Evolutionary conservation across 1,284 basidiomycete genomes (phyloP).

Genomic region (Psilocybe mexicana): DNA sequence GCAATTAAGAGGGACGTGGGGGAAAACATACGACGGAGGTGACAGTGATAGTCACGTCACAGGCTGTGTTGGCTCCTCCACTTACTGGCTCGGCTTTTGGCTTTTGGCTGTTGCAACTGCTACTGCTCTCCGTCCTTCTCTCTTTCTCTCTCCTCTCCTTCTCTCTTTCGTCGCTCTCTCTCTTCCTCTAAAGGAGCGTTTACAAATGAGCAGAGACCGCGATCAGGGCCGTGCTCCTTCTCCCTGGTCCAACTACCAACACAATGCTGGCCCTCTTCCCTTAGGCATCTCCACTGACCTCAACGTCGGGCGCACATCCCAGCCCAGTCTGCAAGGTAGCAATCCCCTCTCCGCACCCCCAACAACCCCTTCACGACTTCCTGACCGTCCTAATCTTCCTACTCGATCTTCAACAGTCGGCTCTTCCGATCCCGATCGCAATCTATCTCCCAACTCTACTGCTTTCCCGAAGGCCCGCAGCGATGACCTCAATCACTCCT

Average conservation of each 20-base stretch:
- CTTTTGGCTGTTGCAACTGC: no score
- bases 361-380: slow-evolving; percentile 35
- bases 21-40: background rate
- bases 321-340: slow-evolving; percentile 19
- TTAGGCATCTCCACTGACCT: slow-evolving; percentile 26
- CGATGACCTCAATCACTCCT: slow-evolving; percentile 67
- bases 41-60: background rate
- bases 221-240: slow-evolving; percentile 32
- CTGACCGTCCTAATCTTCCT: slow-evolving; percentile 54
- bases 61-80: background rate
- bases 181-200: background rate
- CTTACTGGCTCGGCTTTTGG: background rate
- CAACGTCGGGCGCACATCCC: slow-evolving; percentile 15
- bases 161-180: background rate
- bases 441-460: slow-evolving; percentile 40
- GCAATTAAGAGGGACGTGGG: background rate
- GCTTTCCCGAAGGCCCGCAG: slow-evolving; percentile 52
- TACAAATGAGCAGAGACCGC: slow-evolving; percentile 39
- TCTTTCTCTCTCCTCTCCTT: background rate
- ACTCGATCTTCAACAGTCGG: slow-evolving; percentile 62
- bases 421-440: slow-evolving; percentile 53
- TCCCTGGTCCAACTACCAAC: slow-evolving; percentile 31
- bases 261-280: slow-evolving; percentile 19
- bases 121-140: background rate
- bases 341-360: slow-evolving; percentile 37